phyloP scores from a whole-genome alignment of 768 basidiomycete species.

The Suillus alpinus region DNA sequence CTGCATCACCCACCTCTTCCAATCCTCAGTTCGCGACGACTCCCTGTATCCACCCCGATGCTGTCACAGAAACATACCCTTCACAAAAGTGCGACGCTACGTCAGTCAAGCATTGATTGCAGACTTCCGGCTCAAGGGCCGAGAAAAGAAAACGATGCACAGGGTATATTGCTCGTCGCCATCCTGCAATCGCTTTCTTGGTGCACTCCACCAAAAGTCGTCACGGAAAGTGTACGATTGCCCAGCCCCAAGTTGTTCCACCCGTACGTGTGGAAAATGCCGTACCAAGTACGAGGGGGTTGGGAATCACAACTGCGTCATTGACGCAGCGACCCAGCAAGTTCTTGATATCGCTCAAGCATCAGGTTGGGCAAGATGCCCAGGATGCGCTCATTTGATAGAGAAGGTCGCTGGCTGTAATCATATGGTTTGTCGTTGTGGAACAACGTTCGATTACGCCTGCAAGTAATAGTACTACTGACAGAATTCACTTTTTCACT shows the following conservation, averaged over 20 bases:
- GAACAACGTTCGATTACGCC: slow-evolving; percentile 2
- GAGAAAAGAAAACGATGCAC: slow-evolving; percentile 20
- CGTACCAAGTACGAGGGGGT: slow-evolving; percentile 5
- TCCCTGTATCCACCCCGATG: slow-evolving; percentile 31
- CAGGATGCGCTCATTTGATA: slow-evolving; percentile 2
- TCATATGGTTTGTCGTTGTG: slow-evolving; percentile 4
- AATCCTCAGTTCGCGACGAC: slow-evolving; percentile 26
- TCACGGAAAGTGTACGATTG: slow-evolving; percentile 20
- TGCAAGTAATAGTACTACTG: neutral
- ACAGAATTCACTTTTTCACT: neutral
- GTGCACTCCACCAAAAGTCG: slow-evolving; percentile 10
- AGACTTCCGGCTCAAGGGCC: slow-evolving; percentile 16
- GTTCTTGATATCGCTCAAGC: slow-evolving; percentile 1
- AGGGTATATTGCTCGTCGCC: slow-evolving; percentile 26
- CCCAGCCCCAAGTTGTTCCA: slow-evolving; percentile 5
- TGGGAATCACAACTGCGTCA: slow-evolving; percentile 1
- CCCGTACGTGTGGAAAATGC: slow-evolving; percentile 9
- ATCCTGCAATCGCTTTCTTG: slow-evolving; percentile 27
- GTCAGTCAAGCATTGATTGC: slow-evolving; percentile 10
- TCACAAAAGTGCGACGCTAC: slow-evolving; percentile 12
- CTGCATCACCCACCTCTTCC: slow-evolving; percentile 27
- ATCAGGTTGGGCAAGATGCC: slow-evolving; percentile 3
- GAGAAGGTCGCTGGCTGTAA: slow-evolving; percentile 3
- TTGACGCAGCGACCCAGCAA: slow-evolving; percentile 2
- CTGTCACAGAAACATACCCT: slow-evolving; percentile 20